These are phyloP conservation scores for Saturnispora sanitii DNA, from an alignment of 805 yeast genomes.

Conservation along the genomic window DNA sequence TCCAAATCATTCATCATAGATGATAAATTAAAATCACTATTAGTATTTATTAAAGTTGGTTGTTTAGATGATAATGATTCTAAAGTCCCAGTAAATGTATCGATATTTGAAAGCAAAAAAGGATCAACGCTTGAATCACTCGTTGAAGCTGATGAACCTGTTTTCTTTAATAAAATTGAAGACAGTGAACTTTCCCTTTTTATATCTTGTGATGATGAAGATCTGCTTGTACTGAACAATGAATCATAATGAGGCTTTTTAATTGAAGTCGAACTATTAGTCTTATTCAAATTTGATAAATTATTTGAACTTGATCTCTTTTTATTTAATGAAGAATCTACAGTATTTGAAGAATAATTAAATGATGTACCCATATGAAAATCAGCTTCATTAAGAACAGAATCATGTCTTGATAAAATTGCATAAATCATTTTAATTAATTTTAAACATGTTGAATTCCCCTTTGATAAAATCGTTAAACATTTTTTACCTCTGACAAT, in stretches of 20 bases:
- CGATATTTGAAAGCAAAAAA: slow-evolving; percentile 3
- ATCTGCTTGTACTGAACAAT: slow-evolving; percentile 2
- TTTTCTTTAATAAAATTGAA: background rate
- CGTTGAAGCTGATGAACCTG: background rate
- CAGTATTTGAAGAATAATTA: background rate
- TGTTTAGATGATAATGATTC: slow-evolving; percentile 5
- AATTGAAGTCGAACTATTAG: background rate
- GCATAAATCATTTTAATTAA: slow-evolving; percentile 38
- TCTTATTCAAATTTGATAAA: background rate
- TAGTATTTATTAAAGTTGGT: background rate
- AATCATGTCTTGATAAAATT: slow-evolving; percentile 20
- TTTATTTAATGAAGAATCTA: background rate
- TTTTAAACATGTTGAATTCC: slow-evolving; percentile 37
- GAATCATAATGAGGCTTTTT: slow-evolving; percentile 7
- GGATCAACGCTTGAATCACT: slow-evolving; percentile 5
- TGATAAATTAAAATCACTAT: slow-evolving; percentile 6
- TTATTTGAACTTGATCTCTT: slow-evolving; percentile 5
- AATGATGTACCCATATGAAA: slow-evolving; percentile 6
- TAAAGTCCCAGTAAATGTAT: slow-evolving; percentile 5
- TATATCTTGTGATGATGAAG: slow-evolving; percentile 6
- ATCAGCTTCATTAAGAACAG: slow-evolving; percentile 9
- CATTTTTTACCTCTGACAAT: slow-evolving; percentile 34
- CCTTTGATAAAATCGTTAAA: slow-evolving; percentile 29
- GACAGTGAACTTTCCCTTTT: slow-evolving; percentile 1
- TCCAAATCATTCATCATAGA: slow-evolving; percentile 8